Conservation (phyloP, 495 filamentous ascomycete genomes). For the Trichoderma orchidacearum region DNA sequence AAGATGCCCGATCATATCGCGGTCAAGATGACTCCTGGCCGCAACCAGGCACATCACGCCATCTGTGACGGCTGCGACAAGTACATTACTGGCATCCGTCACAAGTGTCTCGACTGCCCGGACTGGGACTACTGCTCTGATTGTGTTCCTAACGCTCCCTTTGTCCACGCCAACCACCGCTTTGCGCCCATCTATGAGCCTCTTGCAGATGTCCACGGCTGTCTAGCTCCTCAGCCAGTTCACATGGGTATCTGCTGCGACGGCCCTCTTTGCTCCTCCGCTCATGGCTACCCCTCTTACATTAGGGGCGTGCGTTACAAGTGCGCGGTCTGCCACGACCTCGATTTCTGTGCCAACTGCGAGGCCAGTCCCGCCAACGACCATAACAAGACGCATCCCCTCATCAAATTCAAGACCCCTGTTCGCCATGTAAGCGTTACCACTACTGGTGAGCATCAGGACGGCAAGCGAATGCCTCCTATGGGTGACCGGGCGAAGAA, state of each 20-base stretch:
- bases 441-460: conserved; percentile 61
- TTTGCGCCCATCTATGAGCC: conserved; percentile 83
- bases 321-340: conserved; percentile 93
- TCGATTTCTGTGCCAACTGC: conserved; percentile 90
- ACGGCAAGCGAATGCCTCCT: conserved; percentile 41
- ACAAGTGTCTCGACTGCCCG: conserved; percentile 95
- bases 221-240: conserved; percentile 26
- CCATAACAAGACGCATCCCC: conserved; percentile 88
- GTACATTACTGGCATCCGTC: conserved; percentile 75
- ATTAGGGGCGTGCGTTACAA: conserved; percentile 87
- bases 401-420: conserved; percentile 94
- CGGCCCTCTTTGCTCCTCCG: conserved; percentile 69
- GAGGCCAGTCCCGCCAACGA: conserved; percentile 72
- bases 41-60: conserved; percentile 68
- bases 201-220: conserved; percentile 27
- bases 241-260: conserved; percentile 91
- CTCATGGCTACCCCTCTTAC: conserved; percentile 41
- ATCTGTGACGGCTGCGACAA: conserved; percentile 93
- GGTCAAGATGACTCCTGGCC: conserved; percentile 63
- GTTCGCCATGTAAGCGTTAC: conserved; percentile 82
- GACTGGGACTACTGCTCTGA: conserved; percentile 94
- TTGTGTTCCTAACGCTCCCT: conserved; percentile 51
- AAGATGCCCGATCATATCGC: conserved; percentile 39
- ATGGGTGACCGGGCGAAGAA: conserved; percentile 48
- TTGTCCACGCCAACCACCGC: conserved; percentile 71